Percentiles rank a stretch among this genome's conserved stretches.
phyloP scores from a whole-genome alignment of 257 asterid species.

The Primulina tabacum region DNA sequence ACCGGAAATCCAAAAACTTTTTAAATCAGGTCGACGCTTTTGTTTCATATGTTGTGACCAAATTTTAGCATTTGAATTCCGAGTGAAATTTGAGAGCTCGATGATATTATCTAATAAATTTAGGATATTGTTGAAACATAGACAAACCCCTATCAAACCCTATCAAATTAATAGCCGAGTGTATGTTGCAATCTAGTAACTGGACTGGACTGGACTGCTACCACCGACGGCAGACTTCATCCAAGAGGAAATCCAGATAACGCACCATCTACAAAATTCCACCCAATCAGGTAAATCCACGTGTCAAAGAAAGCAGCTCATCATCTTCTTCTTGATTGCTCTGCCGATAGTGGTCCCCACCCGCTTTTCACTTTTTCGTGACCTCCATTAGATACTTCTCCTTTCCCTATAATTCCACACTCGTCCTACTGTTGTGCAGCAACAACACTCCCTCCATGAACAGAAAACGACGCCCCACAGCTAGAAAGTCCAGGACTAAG shows the following conservation, averaged over 20 bases:
- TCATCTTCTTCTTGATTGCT: conserved; percentile 25
- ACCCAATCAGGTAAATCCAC: conserved; percentile 44
- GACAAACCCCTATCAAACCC: no score
- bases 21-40: no score
- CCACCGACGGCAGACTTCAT: conserved; percentile 17
- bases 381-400: not conserved
- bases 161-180: no score
- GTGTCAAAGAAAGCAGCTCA: conserved; percentile 34
- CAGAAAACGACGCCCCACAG: conserved; percentile 31
- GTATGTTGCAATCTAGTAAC: no score
- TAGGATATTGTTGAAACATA: no score
- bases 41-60: no score
- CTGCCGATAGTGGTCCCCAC: not conserved
- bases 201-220: no score
- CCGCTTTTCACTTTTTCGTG: conserved; percentile 21
- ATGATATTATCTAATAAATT: no score
- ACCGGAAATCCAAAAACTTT: no score
- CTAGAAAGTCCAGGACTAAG: conserved; percentile 34
- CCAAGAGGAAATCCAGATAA: conserved; percentile 55
- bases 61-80: no score
- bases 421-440: not conserved
- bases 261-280: not conserved
- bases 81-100: no score
- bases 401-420: not conserved
- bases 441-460: conserved; percentile 28